Base-by-base conservation (phyloP, 805 yeast genomes). In the Gaillardinia entomophila region DNA sequence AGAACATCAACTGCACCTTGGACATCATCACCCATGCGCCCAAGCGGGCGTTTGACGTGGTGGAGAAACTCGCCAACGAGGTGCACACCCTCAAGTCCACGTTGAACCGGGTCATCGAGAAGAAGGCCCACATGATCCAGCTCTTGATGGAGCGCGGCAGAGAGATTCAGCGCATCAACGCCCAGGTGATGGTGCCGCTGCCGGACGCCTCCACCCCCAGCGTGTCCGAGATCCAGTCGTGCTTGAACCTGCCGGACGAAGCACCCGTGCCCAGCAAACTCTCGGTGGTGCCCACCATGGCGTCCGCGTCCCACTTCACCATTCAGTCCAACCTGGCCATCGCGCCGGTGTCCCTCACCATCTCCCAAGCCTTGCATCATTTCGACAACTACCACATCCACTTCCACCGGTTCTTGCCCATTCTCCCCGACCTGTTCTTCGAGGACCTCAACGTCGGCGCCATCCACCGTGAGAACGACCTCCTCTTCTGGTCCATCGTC, bases 21-120 rank as follows among this genome's bases (percentile, higher is more conserved):
- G 84, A 77, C 41, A 60, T 71, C 13, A 75, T 79, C 11, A 37
- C 49, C 8, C 61, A 68, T 10, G 74, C 75, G 3, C 72, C 76
- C 2, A 74, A 73, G 38, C 71, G 12, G 61, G 57, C 41, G n/a
- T 41, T 42, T 12, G 60, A 57, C 15, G 35, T 54, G 20, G 38
- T 58, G 10, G 35, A 57, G 31, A 49, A 40, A 27, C 45, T 60
- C 29, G 35, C 46, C 24, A 15, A 28, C n/a, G 66, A 60, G 17
- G 57, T 61, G 7, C 29, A 36, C 15, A 34, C 34, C 23, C 41
- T 60, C 25, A 51, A 48, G 29, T 26, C 25, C 8, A 38, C 46
- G 6, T 46, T 61, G 30, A 55, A 56, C 34, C 31, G 32, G 7
- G 30, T 58, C 26, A 47, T 60, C 12, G 40, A 42, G 12, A 36